Evolutionary conservation across 1,284 basidiomycete genomes (phyloP).

Genomic region (Moesziomyces sp.): DNA sequence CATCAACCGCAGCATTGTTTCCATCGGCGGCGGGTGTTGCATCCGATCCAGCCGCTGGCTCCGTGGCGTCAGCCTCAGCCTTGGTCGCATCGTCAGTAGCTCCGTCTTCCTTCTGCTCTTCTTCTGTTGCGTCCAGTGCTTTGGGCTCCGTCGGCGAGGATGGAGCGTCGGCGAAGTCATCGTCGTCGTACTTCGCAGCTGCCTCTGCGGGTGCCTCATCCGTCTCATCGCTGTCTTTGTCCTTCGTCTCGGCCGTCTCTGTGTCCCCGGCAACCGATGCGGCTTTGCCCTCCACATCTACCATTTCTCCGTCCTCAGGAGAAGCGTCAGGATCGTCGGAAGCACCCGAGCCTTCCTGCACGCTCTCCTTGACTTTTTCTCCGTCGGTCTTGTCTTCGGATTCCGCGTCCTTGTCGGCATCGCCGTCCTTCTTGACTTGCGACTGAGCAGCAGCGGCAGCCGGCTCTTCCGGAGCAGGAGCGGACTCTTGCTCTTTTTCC

Average conservation of each 20-base stretch:
- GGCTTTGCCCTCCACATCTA: slow-evolving; percentile 1
- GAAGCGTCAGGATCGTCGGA: slow-evolving; percentile 1
- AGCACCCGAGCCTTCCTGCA: slow-evolving; percentile 11
- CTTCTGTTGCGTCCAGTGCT: not conserved
- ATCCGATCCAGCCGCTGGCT: not conserved
- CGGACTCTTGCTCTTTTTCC: slow-evolving; percentile 5
- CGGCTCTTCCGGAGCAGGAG: not conserved
- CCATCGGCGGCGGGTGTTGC: not conserved
- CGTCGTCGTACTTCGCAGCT: slow-evolving; percentile 25
- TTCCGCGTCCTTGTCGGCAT: slow-evolving; percentile 11
- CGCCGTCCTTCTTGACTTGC: slow-evolving; percentile 3
- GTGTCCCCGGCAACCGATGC: not conserved
- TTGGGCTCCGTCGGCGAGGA: slow-evolving; percentile 26
- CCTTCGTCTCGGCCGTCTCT: not conserved
- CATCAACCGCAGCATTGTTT: not conserved
- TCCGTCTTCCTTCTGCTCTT: not conserved
- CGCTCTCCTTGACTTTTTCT: slow-evolving; percentile 36
- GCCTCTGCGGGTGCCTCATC: slow-evolving; percentile 5
- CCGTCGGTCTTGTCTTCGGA: slow-evolving; percentile 30
- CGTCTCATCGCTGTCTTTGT: slow-evolving; percentile 3
- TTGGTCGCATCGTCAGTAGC: not conserved
- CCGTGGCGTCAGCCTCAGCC: slow-evolving; percentile 5
- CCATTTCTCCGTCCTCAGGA: not conserved
- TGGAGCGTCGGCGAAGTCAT: slow-evolving; percentile 45
- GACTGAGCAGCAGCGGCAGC: not conserved